Evolutionary conservation across 495 filamentous ascomycete genomes (phyloP).

Genomic region (Trichoderma reesei): DNA sequence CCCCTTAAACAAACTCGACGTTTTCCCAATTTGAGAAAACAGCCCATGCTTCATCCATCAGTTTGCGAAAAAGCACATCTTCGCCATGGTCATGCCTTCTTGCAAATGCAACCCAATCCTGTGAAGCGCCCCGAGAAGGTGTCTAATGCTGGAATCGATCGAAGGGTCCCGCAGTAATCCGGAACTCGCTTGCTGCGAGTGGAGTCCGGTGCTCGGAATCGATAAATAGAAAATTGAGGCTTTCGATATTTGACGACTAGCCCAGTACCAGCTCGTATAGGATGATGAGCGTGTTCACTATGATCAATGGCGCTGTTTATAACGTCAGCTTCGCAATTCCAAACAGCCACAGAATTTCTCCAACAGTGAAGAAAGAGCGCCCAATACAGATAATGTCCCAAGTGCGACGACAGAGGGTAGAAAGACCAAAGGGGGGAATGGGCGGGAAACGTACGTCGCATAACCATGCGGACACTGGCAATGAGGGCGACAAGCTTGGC

Average conservation of each 20-base stretch:
- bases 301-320: constrained; percentile 76
- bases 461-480: constrained; percentile 79
- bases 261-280: constrained; percentile 82
- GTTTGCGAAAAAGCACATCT: too few relatives aligned
- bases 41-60: too few relatives aligned
- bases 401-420: not conserved
- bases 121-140: not conserved
- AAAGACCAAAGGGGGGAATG: not conserved
- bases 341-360: not conserved
- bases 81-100: too few relatives aligned
- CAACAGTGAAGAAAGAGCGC: too few relatives aligned
- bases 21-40: too few relatives aligned
- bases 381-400: too few relatives aligned
- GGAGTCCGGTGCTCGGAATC: not conserved
- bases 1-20: too few relatives aligned
- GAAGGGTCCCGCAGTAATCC: too few relatives aligned
- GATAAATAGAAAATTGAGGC: not conserved
- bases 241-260: constrained; percentile 31
- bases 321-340: not conserved
- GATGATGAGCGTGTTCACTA: constrained; percentile 83
- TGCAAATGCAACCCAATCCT: too few relatives aligned
- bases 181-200: not conserved
- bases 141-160: not conserved
- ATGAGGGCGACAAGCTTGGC: constrained; percentile 82
- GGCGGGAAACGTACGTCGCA: constrained; percentile 66